Conservation (phyloP, 176 grass and related monocot genomes). For the Poa pratensis region DNA sequence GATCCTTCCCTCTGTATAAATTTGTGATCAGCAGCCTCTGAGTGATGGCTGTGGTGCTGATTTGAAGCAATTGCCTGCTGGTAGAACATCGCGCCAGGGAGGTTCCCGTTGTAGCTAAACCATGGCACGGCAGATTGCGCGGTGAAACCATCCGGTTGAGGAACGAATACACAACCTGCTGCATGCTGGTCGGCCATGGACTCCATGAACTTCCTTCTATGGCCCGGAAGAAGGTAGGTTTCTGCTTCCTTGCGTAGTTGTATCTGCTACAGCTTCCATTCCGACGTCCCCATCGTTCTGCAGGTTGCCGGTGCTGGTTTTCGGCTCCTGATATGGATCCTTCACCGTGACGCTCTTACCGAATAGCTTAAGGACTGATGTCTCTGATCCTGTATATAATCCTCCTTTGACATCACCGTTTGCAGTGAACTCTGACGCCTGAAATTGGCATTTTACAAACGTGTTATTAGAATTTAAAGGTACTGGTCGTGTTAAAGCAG, state of each 20-base stretch:
- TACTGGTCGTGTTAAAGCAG: background rate
- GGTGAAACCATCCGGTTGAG: slow-evolving; percentile 40
- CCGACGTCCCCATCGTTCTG: background rate
- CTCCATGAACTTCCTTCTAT: slow-evolving; percentile 44
- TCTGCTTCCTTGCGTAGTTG: background rate
- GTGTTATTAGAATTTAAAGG: background rate
- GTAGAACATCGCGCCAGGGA: slow-evolving; percentile 53
- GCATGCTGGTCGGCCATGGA: slow-evolving; percentile 44
- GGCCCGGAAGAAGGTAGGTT: slow-evolving; percentile 18
- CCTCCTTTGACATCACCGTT: slow-evolving; percentile 38
- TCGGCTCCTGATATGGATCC: slow-evolving; percentile 19
- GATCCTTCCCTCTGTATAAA: slow-evolving; percentile 62
- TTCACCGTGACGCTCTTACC: slow-evolving; percentile 60
- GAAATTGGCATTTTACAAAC: slow-evolving; percentile 32
- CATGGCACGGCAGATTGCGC: slow-evolving; percentile 36
- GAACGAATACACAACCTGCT: slow-evolving; percentile 56
- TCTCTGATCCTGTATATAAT: slow-evolving; percentile 41
- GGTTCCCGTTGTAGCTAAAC: slow-evolving; percentile 47
- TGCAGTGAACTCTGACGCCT: slow-evolving; percentile 24
- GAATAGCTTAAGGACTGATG: slow-evolving; percentile 67
- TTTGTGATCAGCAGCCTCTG: slow-evolving; percentile 30
- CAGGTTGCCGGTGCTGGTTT: background rate
- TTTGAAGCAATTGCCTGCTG: slow-evolving; percentile 32
- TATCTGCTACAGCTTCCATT: slow-evolving; percentile 25
- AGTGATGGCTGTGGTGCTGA: slow-evolving; percentile 26